phyloP scores from a whole-genome alignment of 2,329 filamentous ascomycete genomes.

The Fusarium humuli region DNA sequence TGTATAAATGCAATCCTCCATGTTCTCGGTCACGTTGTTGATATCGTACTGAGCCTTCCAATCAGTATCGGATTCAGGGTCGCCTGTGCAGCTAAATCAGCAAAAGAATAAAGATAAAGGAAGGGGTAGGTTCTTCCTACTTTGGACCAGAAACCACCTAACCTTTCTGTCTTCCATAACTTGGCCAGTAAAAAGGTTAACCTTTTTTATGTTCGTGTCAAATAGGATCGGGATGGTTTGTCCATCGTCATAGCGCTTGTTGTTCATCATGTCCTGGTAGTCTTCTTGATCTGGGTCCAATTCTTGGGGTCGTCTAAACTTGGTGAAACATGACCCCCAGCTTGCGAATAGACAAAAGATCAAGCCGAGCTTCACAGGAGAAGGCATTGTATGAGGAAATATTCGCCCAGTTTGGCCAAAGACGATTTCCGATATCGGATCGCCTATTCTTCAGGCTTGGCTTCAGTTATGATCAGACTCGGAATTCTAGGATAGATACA shows the following conservation, averaged over 20 bases:
- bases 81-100: not conserved
- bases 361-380: not conserved
- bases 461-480: not conserved
- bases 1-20: constrained; percentile 3
- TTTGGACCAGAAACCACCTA: not conserved
- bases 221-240: not conserved
- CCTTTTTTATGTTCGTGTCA: not conserved
- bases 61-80: not conserved
- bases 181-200: constrained; percentile 4
- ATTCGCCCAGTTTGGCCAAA: not conserved
- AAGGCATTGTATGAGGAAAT: not conserved
- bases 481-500: not conserved
- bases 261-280: not conserved
- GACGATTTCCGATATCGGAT: not conserved
- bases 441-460: not conserved
- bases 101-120: not conserved
- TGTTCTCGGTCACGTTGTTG: not conserved
- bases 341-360: not conserved
- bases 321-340: constrained; percentile 1
- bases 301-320: not conserved
- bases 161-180: not conserved
- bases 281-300: not conserved
- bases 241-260: not conserved
- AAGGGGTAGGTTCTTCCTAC: not conserved
- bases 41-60: constrained; percentile 14